phyloP scores from a whole-genome alignment of 345 rosid species.

The Eucalyptus victrix region DNA sequence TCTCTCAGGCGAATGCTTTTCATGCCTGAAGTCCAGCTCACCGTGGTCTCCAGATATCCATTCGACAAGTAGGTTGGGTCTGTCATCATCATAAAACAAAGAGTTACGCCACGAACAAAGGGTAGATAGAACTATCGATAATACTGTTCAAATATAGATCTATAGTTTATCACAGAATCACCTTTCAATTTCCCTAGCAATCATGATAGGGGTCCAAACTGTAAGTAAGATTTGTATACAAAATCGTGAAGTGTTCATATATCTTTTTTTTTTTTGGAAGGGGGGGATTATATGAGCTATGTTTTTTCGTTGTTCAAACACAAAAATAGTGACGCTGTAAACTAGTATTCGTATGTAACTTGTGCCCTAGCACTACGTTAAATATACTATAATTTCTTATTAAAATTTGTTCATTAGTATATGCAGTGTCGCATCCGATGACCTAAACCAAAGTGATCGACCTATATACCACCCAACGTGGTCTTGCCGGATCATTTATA shows the following conservation, averaged over 20 bases:
- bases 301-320: not conserved
- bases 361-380: not conserved
- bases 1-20: slow-evolving; percentile 13
- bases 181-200: not conserved
- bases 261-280: too few relatives aligned
- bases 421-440: not conserved
- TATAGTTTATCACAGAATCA: not conserved
- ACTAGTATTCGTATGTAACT: not conserved
- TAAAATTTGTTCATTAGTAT: not conserved
- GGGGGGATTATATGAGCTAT: not conserved
- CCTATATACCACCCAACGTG: not conserved
- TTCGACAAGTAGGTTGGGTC: slow-evolving; percentile 1
- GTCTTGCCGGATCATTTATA: not conserved
- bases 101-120: not conserved
- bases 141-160: not conserved
- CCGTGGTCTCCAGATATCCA: slow-evolving; percentile 8
- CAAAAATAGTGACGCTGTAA: not conserved
- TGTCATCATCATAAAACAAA: not conserved
- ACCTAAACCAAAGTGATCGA: not conserved
- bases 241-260: not conserved
- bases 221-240: not conserved
- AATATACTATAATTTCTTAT: not conserved
- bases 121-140: not conserved
- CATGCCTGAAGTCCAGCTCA: slow-evolving; percentile 29
- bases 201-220: not conserved